phyloP scores from a whole-genome alignment of 2,329 filamentous ascomycete genomes.

The Cytospora leucostoma region DNA sequence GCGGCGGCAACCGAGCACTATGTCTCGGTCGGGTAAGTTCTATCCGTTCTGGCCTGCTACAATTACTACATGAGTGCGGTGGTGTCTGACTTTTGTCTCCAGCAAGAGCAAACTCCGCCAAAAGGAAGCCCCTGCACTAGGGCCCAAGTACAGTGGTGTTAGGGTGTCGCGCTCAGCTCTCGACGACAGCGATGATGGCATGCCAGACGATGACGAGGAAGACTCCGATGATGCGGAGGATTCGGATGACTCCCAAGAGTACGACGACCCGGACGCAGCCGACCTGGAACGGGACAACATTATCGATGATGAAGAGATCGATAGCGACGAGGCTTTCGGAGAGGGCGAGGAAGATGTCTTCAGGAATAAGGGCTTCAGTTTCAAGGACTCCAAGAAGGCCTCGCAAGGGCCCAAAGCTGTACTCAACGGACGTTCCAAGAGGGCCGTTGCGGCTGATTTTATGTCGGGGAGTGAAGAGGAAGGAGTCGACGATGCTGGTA shows the following conservation, averaged over 20 bases:
- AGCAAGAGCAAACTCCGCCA: slow-evolving; percentile 83
- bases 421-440: slow-evolving; percentile 33
- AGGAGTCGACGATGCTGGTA: slow-evolving; percentile 40
- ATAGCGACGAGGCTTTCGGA: slow-evolving; percentile 71
- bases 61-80: neutral
- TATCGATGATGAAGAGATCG: slow-evolving; percentile 61
- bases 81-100: slow-evolving; percentile 11
- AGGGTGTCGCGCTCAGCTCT: slow-evolving; percentile 71
- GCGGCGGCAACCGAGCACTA: slow-evolving; percentile 83
- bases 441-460: slow-evolving; percentile 58
- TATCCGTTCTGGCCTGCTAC: slow-evolving; percentile 1
- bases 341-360: slow-evolving; percentile 84
- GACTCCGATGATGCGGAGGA: slow-evolving; percentile 35
- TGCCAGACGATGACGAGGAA: slow-evolving; percentile 48
- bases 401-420: slow-evolving; percentile 37
- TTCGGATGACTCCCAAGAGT: slow-evolving; percentile 40
- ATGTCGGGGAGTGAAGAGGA: slow-evolving; percentile 50
- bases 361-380: slow-evolving; percentile 62
- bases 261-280: slow-evolving; percentile 57
- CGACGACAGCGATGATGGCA: slow-evolving; percentile 57
- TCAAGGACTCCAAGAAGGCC: slow-evolving; percentile 54
- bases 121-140: slow-evolving; percentile 67
- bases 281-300: slow-evolving; percentile 56
- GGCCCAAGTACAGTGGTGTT: slow-evolving; percentile 78
- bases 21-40: slow-evolving; percentile 65